Conservation (phyloP, 1,284 basidiomycete species). For the Thecaphora frezii region DNA sequence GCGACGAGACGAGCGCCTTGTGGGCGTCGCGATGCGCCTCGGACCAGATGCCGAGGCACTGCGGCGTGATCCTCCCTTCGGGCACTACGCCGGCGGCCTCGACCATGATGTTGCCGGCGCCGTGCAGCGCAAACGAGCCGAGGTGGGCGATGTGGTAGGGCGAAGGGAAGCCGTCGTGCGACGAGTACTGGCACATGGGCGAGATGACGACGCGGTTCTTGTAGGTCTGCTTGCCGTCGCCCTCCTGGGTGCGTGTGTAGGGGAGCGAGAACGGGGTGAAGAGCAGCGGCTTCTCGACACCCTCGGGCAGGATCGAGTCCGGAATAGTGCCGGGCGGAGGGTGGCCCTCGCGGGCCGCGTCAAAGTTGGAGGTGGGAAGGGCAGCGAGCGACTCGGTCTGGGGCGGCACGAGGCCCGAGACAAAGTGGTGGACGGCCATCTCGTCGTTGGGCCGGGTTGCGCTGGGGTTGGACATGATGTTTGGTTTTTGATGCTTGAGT, state of each 20-base stretch:
- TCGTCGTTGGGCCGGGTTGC: constrained; percentile 1
- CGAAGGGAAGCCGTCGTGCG: constrained; percentile 44
- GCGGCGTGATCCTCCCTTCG: constrained; percentile 74
- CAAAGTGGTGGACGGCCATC: constrained; percentile 27
- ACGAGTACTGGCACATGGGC: constrained; percentile 56
- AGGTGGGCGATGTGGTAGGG: constrained; percentile 55
- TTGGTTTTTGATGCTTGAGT: too few relatives aligned
- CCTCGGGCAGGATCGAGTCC: constrained; percentile 36
- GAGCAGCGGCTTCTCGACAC: constrained; percentile 37
- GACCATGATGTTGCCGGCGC: constrained; percentile 51
- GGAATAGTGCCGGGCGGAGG: constrained; percentile 46
- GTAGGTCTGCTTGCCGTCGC: constrained; percentile 18
- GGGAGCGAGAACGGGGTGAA: constrained; percentile 39
- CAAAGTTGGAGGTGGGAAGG: constrained; percentile 31
- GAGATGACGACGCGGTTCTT: constrained; percentile 51
- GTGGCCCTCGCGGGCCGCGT: constrained; percentile 21
- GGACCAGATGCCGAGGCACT: constrained; percentile 72
- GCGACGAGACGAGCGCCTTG: constrained; percentile 73
- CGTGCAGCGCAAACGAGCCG: constrained; percentile 53
- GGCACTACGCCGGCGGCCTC: constrained; percentile 65
- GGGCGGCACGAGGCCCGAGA: constrained; percentile 25
- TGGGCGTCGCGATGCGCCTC: constrained; percentile 73
- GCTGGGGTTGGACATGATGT: neutral
- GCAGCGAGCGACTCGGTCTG: constrained; percentile 18
- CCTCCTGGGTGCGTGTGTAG: constrained; percentile 12